Conservation (phyloP, 352 stramenopile species). For the Pythium sukuiense region DNA sequence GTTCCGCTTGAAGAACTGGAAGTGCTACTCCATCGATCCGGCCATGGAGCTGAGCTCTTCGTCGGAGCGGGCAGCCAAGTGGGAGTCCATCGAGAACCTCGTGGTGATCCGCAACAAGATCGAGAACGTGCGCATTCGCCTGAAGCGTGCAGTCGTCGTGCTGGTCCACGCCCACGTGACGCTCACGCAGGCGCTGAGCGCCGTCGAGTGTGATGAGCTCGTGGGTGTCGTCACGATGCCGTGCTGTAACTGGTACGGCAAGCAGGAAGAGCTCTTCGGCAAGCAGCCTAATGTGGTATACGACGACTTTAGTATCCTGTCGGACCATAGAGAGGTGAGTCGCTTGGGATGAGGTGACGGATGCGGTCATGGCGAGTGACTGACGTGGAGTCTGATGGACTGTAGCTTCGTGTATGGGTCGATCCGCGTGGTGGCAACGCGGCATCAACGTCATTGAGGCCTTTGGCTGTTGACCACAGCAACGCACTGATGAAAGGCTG, state of each 20-base stretch:
- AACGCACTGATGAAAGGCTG: slow-evolving; percentile 53
- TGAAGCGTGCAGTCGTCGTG: slow-evolving; percentile 62
- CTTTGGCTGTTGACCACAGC: slow-evolving; percentile 20
- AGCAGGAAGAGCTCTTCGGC: slow-evolving; percentile 61
- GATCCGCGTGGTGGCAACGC: slow-evolving; percentile 25
- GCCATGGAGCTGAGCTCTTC: slow-evolving; percentile 51
- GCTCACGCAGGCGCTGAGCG: slow-evolving; percentile 63
- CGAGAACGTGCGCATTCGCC: slow-evolving; percentile 69
- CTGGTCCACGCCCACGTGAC: slow-evolving; percentile 83
- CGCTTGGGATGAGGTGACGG: neutral
- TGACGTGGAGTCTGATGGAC: neutral
- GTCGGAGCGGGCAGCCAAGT: slow-evolving; percentile 43
- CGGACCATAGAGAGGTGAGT: slow-evolving; percentile 69
- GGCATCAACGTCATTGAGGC: slow-evolving; percentile 14
- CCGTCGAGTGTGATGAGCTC: slow-evolving; percentile 58
- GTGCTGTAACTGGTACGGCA: slow-evolving; percentile 84
- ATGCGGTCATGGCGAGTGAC: neutral
- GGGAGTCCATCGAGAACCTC: slow-evolving; percentile 60
- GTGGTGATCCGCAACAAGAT: slow-evolving; percentile 84
- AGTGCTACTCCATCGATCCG: slow-evolving; percentile 77
- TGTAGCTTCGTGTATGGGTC: slow-evolving; percentile 37
- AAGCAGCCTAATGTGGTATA: slow-evolving; percentile 67
- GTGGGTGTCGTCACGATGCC: slow-evolving; percentile 70
- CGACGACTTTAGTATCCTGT: slow-evolving; percentile 83
- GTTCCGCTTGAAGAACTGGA: slow-evolving; percentile 68